Conservation (phyloP, 2,329 filamentous ascomycete genomes). For the Apiospora phragmitis region DNA sequence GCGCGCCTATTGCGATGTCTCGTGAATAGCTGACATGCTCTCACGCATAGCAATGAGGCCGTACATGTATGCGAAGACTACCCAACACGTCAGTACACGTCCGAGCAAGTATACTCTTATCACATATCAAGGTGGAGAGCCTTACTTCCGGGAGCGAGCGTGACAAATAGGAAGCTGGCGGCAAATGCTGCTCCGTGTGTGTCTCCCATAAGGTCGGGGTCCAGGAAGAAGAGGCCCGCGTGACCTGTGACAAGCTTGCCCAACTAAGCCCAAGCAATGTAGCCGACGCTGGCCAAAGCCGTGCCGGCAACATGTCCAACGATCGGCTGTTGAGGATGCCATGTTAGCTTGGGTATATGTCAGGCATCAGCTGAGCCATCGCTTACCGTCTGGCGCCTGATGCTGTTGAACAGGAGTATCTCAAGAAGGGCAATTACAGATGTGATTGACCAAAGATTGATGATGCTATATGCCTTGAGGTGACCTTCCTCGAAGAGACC, state of each 20-base stretch:
- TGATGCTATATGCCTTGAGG: constrained; percentile 46
- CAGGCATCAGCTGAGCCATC: neutral
- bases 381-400: constrained; percentile 50
- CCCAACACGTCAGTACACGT: constrained; percentile 20
- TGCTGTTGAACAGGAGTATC: constrained; percentile 52
- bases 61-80: constrained; percentile 51
- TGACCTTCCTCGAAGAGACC: constrained; percentile 49
- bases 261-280: constrained; percentile 50
- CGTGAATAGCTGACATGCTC: constrained; percentile 28
- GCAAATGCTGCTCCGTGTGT: constrained; percentile 44
- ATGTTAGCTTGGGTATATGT: neutral
- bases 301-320: constrained; percentile 44
- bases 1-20: neutral
- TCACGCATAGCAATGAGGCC: constrained; percentile 52
- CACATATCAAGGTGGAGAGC: constrained; percentile 13
- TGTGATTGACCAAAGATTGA: constrained; percentile 47
- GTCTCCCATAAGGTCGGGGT: constrained; percentile 41
- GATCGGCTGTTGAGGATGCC: constrained; percentile 38
- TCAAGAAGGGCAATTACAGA: constrained; percentile 46
- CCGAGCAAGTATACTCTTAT: neutral
- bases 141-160: constrained; percentile 47
- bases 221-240: constrained; percentile 53
- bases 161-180: constrained; percentile 46
- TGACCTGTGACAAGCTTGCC: constrained; percentile 47
- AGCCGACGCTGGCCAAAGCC: constrained; percentile 41